Conservation (phyloP, 2,329 filamentous ascomycete genomes). For the Stromatinia cepivora region DNA sequence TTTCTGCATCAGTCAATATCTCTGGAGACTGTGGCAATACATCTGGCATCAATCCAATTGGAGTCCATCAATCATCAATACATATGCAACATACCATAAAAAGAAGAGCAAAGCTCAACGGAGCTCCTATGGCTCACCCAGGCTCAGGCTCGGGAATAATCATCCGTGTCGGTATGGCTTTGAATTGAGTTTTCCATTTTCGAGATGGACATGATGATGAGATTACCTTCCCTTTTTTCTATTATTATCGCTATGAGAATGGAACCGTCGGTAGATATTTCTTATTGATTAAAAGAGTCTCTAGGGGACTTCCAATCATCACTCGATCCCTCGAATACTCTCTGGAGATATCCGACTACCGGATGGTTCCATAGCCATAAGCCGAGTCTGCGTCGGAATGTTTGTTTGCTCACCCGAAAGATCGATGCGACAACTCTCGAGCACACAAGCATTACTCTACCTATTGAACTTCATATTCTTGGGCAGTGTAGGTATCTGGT, state of each 20-base stretch:
- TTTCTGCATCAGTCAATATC: background rate
- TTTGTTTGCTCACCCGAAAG: slow-evolving; percentile 13
- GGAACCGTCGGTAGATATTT: background rate
- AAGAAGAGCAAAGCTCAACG: background rate
- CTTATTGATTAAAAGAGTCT: background rate
- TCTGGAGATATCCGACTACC: background rate
- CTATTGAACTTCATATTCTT: background rate
- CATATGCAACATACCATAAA: background rate
- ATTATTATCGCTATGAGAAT: background rate
- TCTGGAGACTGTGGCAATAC: background rate
- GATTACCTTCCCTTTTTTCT: background rate
- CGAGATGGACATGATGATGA: background rate
- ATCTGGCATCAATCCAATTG: background rate
- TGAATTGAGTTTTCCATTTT: no score
- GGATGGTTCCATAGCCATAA: background rate
- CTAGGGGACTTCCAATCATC: no score
- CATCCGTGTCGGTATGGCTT: background rate
- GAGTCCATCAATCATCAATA: background rate
- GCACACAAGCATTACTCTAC: background rate
- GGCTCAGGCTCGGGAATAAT: background rate
- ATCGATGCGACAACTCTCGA: background rate
- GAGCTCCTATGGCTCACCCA: background rate
- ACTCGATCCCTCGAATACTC: background rate
- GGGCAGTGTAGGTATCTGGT: background rate
- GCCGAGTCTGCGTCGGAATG: slow-evolving; percentile 5